Evolutionary conservation across 441 rosid genomes (phyloP).

Genomic region (Brassica hybrid): DNA sequence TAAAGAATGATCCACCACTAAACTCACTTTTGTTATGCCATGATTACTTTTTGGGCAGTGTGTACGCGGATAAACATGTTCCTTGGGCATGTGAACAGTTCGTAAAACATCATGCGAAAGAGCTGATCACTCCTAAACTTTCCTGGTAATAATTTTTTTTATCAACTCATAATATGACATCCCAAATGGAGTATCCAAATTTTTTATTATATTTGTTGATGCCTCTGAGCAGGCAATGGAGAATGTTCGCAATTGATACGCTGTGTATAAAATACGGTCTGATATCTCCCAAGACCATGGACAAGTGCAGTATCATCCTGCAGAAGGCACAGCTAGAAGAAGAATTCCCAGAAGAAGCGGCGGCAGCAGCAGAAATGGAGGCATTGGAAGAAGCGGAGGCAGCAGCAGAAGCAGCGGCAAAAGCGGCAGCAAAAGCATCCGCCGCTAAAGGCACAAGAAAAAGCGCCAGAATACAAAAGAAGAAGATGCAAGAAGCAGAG

Average conservation of each 20-base stretch:
- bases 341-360: neutral
- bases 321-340: neutral
- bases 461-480: neutral
- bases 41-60: constrained; percentile 52
- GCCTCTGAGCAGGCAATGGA: constrained; percentile 29
- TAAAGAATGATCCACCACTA: neutral
- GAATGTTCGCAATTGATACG: neutral
- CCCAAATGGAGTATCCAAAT: constrained; percentile 4
- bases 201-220: constrained; percentile 4
- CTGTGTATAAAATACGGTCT: neutral
- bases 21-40: neutral
- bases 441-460: neutral
- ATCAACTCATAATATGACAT: constrained; percentile 10
- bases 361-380: neutral
- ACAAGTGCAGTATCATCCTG: constrained; percentile 23
- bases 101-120: constrained; percentile 48
- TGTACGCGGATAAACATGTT: constrained; percentile 78
- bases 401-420: neutral
- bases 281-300: neutral
- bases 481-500: neutral
- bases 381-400: neutral
- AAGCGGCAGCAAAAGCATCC: neutral
- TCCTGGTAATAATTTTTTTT: constrained; percentile 19
- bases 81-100: constrained; percentile 95
- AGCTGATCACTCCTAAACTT: neutral